These are phyloP conservation scores for Leccinum subrobustum DNA, from an alignment of 1,284 basidiomycete genomes.

Conservation along the genomic window DNA sequence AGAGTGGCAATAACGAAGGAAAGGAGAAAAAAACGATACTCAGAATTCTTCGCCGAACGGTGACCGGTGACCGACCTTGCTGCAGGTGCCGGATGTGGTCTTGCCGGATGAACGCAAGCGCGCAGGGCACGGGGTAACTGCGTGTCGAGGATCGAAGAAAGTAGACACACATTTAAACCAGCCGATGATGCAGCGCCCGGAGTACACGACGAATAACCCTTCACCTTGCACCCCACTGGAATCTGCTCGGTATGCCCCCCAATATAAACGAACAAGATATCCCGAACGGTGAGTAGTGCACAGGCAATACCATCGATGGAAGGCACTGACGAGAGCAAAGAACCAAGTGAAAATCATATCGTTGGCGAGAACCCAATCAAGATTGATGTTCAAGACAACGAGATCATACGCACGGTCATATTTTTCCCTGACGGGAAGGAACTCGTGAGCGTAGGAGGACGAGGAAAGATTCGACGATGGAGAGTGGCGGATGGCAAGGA, in stretches of 20 bases:
- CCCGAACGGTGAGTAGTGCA: not conserved
- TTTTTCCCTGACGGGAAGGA: not conserved
- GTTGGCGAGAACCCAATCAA: not conserved
- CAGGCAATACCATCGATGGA: not conserved
- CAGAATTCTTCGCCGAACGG: no score
- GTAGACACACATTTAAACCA: not conserved
- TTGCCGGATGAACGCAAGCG: not conserved
- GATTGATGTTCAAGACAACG: not conserved
- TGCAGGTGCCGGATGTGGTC: not conserved
- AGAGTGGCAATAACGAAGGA: no score
- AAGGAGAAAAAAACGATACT: no score
- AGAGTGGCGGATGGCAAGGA: not conserved
- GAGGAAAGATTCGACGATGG: not conserved
- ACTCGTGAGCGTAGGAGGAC: not conserved
- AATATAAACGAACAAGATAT: not conserved
- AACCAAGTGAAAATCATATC: not conserved
- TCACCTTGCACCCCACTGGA: not conserved
- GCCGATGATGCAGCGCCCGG: not conserved
- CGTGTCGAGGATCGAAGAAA: not conserved
- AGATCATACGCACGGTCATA: not conserved
- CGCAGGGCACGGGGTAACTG: not conserved
- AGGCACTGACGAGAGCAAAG: not conserved
- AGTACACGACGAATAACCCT: not conserved
- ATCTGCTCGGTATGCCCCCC: not conserved
- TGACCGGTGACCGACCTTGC: not conserved